Conservation (phyloP, 2,329 filamentous ascomycete genomes). For the Domatiomyces globalis region DNA sequence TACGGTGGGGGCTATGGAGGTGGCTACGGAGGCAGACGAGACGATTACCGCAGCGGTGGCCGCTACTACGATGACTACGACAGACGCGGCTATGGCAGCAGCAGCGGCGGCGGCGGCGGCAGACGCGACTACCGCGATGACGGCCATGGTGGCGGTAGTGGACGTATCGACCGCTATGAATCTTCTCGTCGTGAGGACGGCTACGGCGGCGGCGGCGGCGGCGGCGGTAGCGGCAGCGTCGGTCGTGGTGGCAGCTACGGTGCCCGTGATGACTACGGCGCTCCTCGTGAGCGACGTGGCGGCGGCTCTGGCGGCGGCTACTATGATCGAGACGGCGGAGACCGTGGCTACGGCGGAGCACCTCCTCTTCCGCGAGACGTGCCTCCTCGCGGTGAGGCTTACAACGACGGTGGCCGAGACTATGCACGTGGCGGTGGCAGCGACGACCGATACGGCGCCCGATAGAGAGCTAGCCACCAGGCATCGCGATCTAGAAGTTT, state of each 20-base stretch:
- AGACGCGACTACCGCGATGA: slow-evolving; percentile 29
- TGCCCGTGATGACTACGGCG: slow-evolving; percentile 33
- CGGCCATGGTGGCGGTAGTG: slow-evolving; percentile 24
- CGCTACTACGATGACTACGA: slow-evolving; percentile 31
- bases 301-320: slow-evolving; percentile 28
- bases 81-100: slow-evolving; percentile 29
- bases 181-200: slow-evolving; percentile 29
- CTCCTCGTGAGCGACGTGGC: slow-evolving; percentile 16
- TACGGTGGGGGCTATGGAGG: slow-evolving; percentile 29
- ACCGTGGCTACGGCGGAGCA: slow-evolving; percentile 11
- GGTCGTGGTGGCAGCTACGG: slow-evolving; percentile 41
- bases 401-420: slow-evolving; percentile 13
- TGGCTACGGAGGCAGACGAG: slow-evolving; percentile 30
- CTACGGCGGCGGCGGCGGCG: slow-evolving; percentile 30
- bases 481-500: too few species aligned
- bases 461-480: slow-evolving; percentile 6
- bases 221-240: slow-evolving; percentile 29
- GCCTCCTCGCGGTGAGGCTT: slow-evolving; percentile 16
- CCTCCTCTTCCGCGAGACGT: slow-evolving; percentile 14
- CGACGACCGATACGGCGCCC: slow-evolving; percentile 9
- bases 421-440: slow-evolving; percentile 14
- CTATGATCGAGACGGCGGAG: slow-evolving; percentile 25
- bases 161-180: slow-evolving; percentile 33
- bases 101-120: slow-evolving; percentile 26
- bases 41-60: slow-evolving; percentile 29